These are phyloP conservation scores for Parmelia sp. DNA, from an alignment of 495 filamentous ascomycete genomes.

Conservation along the genomic window DNA sequence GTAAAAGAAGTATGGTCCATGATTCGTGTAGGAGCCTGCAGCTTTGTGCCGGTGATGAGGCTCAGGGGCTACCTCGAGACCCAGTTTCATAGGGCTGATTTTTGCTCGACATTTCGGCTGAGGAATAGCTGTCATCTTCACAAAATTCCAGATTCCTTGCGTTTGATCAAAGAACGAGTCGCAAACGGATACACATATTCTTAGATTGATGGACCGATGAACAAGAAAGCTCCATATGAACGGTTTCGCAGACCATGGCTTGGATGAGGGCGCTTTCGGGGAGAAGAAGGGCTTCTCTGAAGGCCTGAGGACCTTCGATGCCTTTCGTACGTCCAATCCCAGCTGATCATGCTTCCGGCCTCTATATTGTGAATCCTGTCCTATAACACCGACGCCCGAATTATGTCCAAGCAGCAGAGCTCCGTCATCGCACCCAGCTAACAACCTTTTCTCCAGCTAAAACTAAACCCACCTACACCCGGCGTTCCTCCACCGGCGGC, in stretches of 20 bases:
- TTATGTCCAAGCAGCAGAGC: background rate
- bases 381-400: background rate
- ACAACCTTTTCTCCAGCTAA: constrained; percentile 58
- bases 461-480: constrained; percentile 87
- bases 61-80: background rate
- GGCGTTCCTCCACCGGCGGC: constrained; percentile 73
- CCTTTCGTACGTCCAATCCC: constrained; percentile 66
- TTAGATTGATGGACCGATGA: constrained; percentile 24
- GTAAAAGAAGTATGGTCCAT: no score
- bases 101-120: background rate
- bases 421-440: constrained; percentile 22
- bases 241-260: constrained; percentile 61
- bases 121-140: constrained; percentile 20
- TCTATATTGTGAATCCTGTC: background rate
- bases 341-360: background rate
- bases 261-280: constrained; percentile 74
- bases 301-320: constrained; percentile 81
- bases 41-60: background rate
- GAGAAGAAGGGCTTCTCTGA: constrained; percentile 56
- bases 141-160: background rate
- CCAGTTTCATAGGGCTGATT: constrained; percentile 12
- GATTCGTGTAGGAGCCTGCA: no score
- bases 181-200: background rate
- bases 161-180: background rate
- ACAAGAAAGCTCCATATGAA: constrained; percentile 48